Percentiles rank a stretch among this genome's conserved stretches.
These are phyloP conservation scores for Macrolepiota dolichaula DNA, from an alignment of 768 basidiomycete genomes.

Conservation along the genomic window DNA sequence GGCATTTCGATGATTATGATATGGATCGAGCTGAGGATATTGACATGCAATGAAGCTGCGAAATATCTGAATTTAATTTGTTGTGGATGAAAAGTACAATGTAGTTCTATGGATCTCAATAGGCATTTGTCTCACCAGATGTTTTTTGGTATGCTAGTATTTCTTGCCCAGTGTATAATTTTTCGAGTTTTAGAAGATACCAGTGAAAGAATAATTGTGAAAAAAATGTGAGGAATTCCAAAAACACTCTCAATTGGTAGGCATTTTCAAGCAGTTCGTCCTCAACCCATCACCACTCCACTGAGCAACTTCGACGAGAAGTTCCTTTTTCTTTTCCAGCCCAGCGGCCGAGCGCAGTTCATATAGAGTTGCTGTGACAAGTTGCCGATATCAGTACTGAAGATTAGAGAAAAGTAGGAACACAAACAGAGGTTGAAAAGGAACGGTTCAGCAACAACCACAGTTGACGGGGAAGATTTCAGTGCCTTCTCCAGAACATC, in stretches of 20 bases:
- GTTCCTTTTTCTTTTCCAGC: constrained; percentile 70
- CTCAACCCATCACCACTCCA: constrained; percentile 86
- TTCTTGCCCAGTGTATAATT: not conserved
- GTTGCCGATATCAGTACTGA: not conserved
- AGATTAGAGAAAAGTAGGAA: not conserved
- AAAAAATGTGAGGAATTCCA: not conserved
- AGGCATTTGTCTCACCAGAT: not conserved
- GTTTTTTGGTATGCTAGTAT: not conserved
- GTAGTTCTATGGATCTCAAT: not conserved
- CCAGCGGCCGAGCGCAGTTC: constrained; percentile 74
- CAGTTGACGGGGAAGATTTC: constrained; percentile 60
- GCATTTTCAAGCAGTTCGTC: constrained; percentile 77
- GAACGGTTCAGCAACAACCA: constrained; percentile 78
- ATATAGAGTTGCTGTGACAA: constrained; percentile 67
- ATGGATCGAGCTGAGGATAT: not conserved
- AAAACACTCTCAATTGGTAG: constrained; percentile 38
- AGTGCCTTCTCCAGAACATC: constrained; percentile 64
- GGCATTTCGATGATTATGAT: not conserved
- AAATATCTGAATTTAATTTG: not conserved
- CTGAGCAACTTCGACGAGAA: constrained; percentile 74
- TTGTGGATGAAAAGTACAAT: not conserved
- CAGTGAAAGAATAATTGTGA: not conserved
- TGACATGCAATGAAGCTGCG: not conserved
- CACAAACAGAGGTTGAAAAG: constrained; percentile 79
- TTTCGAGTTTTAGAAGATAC: not conserved